Base-by-base conservation (phyloP, 495 filamentous ascomycete genomes). In the Aspergillus cavernicola region DNA sequence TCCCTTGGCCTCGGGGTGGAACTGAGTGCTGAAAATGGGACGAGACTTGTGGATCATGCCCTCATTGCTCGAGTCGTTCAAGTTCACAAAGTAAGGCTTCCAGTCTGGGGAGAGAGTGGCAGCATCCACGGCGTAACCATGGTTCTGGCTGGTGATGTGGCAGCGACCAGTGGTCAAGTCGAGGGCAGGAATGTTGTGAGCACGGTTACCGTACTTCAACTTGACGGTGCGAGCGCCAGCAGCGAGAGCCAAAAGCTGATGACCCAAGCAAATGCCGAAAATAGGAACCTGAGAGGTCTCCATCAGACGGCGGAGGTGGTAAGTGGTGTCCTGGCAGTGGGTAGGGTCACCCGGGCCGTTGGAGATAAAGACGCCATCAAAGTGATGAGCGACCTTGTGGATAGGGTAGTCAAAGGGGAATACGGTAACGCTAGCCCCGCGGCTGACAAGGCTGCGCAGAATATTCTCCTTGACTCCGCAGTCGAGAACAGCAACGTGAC, bases 391-490 rank as follows among this genome's bases (percentile, higher is more conserved):
- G 20, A 96, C 88, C 80, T 97, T 97, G 80, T 97, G 90, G 70
- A 98, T 92, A 48, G 90, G 90, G 75, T 89, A 97, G 74, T 97
- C 84, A 74, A 87, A 97, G 39, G 93, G 93, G 75, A 98, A 95
- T 50, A 87, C 86, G 19, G 95, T 97, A 41, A 96, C 86, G 56
- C 84, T 88, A 35, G 89, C 85, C 22, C 92, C 93, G 28, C 93
- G 89, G 69, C 76, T 79, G 57, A 97, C 92, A 55, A 98, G 76
- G 66, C 88, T 92, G 58, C 93, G 88, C 44, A 98, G 83, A 67
- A 98, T 98, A 77, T 97, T 98, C 80, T 98, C 93, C 80, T 98
- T 98, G 53, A 98, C 95, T 71, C 93, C 93, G 67, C 93, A 98
- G 74, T 98, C 93, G 68, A 98, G 85, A 52, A 98, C 81, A 29